These are phyloP conservation scores for Tylopilus balloui DNA, from an alignment of 768 basidiomycete genomes.

Conservation along the genomic window DNA sequence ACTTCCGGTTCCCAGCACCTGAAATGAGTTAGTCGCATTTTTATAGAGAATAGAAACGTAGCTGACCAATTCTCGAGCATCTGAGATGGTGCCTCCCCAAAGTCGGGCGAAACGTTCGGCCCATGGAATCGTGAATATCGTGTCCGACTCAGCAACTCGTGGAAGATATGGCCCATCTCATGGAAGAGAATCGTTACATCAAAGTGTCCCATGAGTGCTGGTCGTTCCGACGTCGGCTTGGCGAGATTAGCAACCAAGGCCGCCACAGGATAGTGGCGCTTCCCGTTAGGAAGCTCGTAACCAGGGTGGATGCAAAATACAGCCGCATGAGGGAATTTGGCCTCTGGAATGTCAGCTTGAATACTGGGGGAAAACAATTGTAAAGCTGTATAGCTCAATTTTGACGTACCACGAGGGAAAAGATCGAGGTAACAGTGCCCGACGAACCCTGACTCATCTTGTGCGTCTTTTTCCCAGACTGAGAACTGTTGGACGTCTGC, in stretches of 20 bases:
- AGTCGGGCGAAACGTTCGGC: conserved; percentile 70
- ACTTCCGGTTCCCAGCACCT: conserved; percentile 81
- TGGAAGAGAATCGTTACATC: conserved; percentile 89
- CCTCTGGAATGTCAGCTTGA: conserved; percentile 34
- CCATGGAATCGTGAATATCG: conserved; percentile 77
- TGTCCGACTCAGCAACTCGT: conserved; percentile 62
- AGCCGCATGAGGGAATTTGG: conserved; percentile 80
- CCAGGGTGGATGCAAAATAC: conserved; percentile 74
- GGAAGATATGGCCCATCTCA: conserved; percentile 76
- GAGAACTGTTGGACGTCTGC: conserved; percentile 75
- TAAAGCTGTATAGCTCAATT: neutral
- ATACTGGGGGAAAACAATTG: neutral
- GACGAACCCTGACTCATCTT: conserved; percentile 63
- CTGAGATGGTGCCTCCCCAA: conserved; percentile 86
- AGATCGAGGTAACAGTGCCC: conserved; percentile 86
- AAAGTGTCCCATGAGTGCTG: conserved; percentile 79
- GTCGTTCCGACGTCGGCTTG: conserved; percentile 71
- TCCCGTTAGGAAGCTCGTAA: conserved; percentile 49
- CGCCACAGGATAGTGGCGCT: conserved; percentile 63
- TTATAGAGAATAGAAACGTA: neutral
- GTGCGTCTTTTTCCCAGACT: conserved; percentile 77
- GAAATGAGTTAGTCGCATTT: neutral
- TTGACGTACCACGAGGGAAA: conserved; percentile 63
- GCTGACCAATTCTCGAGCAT: conserved; percentile 84
- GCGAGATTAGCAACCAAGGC: conserved; percentile 89